These are phyloP conservation scores for Murraya paniculata DNA, from an alignment of 345 rosid species.

Conservation along the genomic window DNA sequence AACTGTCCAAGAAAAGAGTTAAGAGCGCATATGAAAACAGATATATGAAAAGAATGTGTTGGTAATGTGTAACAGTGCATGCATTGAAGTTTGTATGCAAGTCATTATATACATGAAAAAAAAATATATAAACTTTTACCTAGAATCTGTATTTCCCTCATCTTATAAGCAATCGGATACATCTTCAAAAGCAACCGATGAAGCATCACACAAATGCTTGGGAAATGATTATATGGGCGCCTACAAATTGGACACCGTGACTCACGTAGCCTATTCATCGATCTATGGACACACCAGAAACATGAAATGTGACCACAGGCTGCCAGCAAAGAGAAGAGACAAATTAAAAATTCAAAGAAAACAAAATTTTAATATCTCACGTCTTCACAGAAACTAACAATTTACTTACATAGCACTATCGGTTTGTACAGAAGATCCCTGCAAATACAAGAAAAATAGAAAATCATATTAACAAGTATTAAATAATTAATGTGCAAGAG, in stretches of 20 bases:
- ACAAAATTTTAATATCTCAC: not conserved
- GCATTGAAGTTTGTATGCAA: not conserved
- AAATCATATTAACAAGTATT: not conserved
- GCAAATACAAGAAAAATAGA: constrained; percentile 23
- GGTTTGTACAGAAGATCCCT: constrained; percentile 96
- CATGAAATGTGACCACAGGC: constrained; percentile 92
- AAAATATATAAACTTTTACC: constrained; percentile 41
- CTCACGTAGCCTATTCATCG: constrained; percentile 39
- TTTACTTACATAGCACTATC: constrained; percentile 61
- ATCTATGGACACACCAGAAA: constrained; percentile 83
- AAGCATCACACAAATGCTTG: constrained; percentile 57
- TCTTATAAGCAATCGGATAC: constrained; percentile 55
- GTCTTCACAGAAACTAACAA: not conserved
- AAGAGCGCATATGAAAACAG: too few relatives aligned
- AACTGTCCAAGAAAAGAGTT: not conserved
- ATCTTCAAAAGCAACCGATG: constrained; percentile 64
- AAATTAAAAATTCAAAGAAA: not conserved
- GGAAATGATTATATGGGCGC: constrained; percentile 61
- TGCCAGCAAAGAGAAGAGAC: constrained; percentile 27
- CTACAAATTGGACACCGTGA: constrained; percentile 80
- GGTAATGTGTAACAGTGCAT: not conserved
- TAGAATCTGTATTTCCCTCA: constrained; percentile 47
- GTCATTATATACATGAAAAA: not conserved
- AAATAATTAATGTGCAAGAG: not conserved
- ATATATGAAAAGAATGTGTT: not conserved